Conservation (phyloP, 208 protist genomes). For the Wallacemonas collosoma region DNA sequence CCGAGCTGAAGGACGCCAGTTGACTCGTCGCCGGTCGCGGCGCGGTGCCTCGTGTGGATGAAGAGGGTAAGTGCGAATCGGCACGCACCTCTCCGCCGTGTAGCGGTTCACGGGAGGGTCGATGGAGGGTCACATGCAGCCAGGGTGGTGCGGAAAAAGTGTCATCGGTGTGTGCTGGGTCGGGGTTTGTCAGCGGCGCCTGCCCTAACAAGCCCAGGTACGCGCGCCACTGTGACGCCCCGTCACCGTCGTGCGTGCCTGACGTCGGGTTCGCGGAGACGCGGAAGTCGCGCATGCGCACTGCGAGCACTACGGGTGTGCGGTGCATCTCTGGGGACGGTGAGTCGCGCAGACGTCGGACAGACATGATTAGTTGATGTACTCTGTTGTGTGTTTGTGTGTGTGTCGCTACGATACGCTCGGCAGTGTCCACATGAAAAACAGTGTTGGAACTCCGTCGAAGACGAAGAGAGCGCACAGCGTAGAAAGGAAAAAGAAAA, state of each 20-base stretch:
- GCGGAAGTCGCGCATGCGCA: constrained; percentile 3
- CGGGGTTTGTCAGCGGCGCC: too few species aligned
- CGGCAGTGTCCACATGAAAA: too few species aligned
- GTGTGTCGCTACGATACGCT: not conserved
- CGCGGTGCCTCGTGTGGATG: too few species aligned
- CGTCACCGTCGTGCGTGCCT: not conserved
- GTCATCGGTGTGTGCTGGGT: not conserved
- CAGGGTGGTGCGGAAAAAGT: not conserved
- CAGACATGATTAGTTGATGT: not conserved
- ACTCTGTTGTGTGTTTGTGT: not conserved
- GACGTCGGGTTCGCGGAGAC: not conserved
- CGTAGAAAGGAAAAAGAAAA: not conserved
- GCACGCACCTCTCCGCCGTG: not conserved
- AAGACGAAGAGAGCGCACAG: not conserved
- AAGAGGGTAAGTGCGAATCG: not conserved
- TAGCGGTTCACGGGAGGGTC: not conserved
- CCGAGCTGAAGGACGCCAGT: constrained; percentile 7
- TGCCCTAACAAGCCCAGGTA: too few species aligned
- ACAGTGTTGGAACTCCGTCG: too few species aligned
- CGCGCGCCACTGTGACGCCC: not conserved
- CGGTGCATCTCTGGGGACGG: not conserved
- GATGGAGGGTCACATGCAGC: not conserved
- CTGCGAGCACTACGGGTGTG: not conserved
- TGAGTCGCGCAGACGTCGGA: not conserved
- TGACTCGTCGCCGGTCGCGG: not conserved